Base-by-base conservation (phyloP, 495 filamentous ascomycete species). In the Penicillium subrubescens region DNA sequence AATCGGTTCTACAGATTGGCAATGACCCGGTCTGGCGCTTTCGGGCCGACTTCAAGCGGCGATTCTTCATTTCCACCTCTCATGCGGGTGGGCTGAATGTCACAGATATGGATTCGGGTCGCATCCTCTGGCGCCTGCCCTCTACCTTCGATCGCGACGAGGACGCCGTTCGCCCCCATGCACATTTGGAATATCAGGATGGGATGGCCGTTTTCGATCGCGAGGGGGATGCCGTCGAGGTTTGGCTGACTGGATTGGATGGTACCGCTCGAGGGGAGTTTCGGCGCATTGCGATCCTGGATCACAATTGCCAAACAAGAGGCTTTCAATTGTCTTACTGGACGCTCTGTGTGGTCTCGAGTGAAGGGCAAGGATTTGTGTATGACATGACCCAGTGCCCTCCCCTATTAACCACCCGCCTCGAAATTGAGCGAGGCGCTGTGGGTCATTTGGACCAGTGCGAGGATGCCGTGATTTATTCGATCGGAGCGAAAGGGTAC, bases 131-230 rank as follows among this genome's bases (percentile, higher is more conserved):
- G 77, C 69, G 66, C 35, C 73, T 79, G 7, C 77, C 77, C 33
- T 80, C 77, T 0, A 68, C 73, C 29, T 60, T 66, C 23, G 73
- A 75, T 59, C 64, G 51, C 27, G 69, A 71, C 27, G 67, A 67
- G 43, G 50, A 76, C 33, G 68, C 70, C 0, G 76, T 79, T 41
- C 73, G 73, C 15, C 73, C 72, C 11, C 75, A 73, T 23, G 77
- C 77, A 2, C 77, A 80, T 63, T 63, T 80, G 4, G 77, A 80
- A 53, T 80, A 80, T 34, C 76, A 79, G 62, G 77, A 80, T 68
- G 77, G 77, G 15, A 76, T 79, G 73, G 75, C 66, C 0, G 75
- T 79, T 14, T 80, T 80, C 53, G 76, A 80, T 66, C 69, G 76
- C 0, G 76, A 77, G 48, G 77, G 77, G 8, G 71, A 80, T 63